Conservation (phyloP, 1,284 basidiomycete genomes). For the Ustilago cynodontis region DNA sequence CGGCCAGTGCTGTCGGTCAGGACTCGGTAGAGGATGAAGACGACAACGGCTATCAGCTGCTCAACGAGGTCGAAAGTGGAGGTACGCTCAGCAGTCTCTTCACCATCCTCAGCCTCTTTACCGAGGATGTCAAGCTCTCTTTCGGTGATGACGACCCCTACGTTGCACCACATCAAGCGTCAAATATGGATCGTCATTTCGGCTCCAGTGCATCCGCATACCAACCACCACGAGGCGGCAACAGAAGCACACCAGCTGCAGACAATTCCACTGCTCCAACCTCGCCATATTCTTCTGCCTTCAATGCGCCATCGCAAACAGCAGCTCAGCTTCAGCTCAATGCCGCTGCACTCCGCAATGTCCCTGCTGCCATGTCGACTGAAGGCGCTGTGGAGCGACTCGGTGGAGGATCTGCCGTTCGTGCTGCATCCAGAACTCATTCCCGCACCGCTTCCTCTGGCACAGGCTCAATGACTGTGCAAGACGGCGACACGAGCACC, state of each 20-base stretch:
- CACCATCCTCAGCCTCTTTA: conserved; percentile 94
- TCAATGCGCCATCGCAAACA: conserved; percentile 45
- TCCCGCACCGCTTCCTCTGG: conserved; percentile 37
- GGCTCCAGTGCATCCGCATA: conserved; percentile 8
- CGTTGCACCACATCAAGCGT: conserved; percentile 11
- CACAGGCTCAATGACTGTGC: conserved; percentile 37
- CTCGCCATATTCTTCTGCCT: conserved; percentile 43
- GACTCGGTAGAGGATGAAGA: conserved; percentile 57
- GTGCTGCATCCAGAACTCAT: conserved; percentile 12
- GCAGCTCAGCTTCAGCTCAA: conserved; percentile 59
- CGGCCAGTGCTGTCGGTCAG: conserved; percentile 18
- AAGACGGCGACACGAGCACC: conserved; percentile 51
- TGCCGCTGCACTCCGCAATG: conserved; percentile 55
- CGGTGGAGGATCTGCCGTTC: conserved; percentile 7
- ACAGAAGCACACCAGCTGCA: conserved; percentile 16
- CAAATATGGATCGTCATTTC: conserved; percentile 26
- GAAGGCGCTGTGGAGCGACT: conserved; percentile 52
- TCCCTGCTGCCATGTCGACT: conserved; percentile 52
- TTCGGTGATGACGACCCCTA: conserved; percentile 52
- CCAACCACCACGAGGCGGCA: neutral
- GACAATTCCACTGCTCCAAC: conserved; percentile 31
- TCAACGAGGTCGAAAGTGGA: conserved; percentile 68
- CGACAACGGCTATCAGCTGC: conserved; percentile 63
- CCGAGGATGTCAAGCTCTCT: conserved; percentile 93
- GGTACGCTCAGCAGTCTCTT: conserved; percentile 93